These are phyloP conservation scores for Balamuthia mandrillaris DNA, from an alignment of 208 protist species.

Conservation along the genomic window DNA sequence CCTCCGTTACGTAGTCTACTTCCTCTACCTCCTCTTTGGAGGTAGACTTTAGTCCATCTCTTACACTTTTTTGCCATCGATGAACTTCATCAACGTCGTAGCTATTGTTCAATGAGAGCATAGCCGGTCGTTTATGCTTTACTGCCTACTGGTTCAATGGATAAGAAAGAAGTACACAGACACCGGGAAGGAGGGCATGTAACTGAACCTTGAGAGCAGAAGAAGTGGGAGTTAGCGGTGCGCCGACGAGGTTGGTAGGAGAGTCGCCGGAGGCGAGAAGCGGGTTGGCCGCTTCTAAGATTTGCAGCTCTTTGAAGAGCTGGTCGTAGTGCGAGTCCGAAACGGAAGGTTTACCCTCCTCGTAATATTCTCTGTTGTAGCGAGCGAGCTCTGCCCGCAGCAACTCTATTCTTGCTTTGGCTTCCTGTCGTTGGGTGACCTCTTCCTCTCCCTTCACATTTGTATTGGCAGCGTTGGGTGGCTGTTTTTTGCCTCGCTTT, in stretches of 20 bases:
- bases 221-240: background rate
- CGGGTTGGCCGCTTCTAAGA: background rate
- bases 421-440: too few relatives aligned
- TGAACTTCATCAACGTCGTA: constrained; percentile 2
- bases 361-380: too few relatives aligned
- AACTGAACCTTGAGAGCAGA: background rate
- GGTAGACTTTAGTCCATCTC: background rate
- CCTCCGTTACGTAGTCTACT: constrained; percentile 34
- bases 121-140: background rate
- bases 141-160: background rate
- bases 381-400: too few relatives aligned
- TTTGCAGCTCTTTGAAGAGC: constrained; percentile 23
- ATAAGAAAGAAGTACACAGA: too few relatives aligned
- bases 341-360: background rate
- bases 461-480: too few relatives aligned
- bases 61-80: background rate
- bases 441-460: too few relatives aligned
- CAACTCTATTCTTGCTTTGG: too few relatives aligned
- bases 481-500: too few relatives aligned
- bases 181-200: constrained; percentile 8
- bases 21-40: background rate
- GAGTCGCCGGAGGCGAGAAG: background rate
- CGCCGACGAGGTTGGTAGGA: background rate
- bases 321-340: constrained; percentile 19
- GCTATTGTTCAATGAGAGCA: constrained; percentile 36